Conservation (phyloP, 2,329 filamentous ascomycete genomes). For the Calonectria ilicicola region DNA sequence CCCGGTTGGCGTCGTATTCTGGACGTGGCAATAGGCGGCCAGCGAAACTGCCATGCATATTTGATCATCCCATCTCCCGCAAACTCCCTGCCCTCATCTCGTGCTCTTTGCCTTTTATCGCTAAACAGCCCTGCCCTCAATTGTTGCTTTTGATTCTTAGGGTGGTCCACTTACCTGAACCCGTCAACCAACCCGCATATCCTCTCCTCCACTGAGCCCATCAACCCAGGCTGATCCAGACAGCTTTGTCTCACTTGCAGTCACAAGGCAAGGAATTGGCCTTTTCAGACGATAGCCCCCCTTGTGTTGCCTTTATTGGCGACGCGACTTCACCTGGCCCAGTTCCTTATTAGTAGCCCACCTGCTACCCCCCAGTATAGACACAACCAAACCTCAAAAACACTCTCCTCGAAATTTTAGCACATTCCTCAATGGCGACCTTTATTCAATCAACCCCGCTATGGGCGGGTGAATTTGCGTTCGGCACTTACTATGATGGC, state of each 20-base stretch:
- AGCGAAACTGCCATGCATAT: slow-evolving; percentile 26
- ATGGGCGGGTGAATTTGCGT: slow-evolving; percentile 4
- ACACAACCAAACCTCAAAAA: neutral
- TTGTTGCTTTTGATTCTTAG: slow-evolving; percentile 11
- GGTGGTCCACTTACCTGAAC: slow-evolving; percentile 7
- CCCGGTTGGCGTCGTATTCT: slow-evolving; percentile 22
- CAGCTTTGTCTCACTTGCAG: slow-evolving; percentile 5
- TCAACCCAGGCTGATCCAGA: slow-evolving; percentile 6
- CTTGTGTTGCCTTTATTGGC: neutral
- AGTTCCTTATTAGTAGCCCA: neutral
- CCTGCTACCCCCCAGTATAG: neutral
- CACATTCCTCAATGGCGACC: slow-evolving; percentile 14
- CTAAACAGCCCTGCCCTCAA: slow-evolving; percentile 4
- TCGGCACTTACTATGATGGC: slow-evolving; percentile 15
- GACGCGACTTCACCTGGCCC: neutral
- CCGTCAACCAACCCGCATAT: slow-evolving; percentile 8
- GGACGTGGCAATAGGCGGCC: slow-evolving; percentile 10
- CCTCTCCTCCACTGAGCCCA: slow-evolving; percentile 7
- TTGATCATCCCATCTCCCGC: slow-evolving; percentile 25
- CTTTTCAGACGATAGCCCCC: neutral
- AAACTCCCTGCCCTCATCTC: neutral
- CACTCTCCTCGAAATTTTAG: neutral
- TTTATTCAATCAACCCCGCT: slow-evolving; percentile 10
- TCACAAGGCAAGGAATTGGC: neutral
- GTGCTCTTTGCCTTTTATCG: neutral